Conservation (phyloP, 179 eudicot genomes). For the Spergularia azorica region DNA sequence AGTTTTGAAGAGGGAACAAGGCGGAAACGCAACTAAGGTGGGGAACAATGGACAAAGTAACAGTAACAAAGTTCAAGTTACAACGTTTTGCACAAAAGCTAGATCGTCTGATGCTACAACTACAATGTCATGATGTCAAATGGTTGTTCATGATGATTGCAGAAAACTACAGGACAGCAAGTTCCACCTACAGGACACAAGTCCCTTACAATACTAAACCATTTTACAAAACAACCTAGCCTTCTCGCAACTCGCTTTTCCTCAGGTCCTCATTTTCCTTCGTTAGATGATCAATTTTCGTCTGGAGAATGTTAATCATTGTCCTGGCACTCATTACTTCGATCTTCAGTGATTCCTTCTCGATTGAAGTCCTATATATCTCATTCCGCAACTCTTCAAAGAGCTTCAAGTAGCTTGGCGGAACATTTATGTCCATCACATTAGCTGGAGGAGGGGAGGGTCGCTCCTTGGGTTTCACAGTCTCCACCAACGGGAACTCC, state of each 20-base stretch:
- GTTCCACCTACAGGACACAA: conserved; percentile 14
- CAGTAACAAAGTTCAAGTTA: conserved; percentile 7
- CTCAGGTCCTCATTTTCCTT: conserved; percentile 69
- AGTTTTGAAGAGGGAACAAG: not conserved
- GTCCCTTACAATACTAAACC: not conserved
- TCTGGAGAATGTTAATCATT: conserved; percentile 90
- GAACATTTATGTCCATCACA: conserved; percentile 82
- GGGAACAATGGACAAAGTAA: conserved; percentile 15
- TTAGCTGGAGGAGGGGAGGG: conserved; percentile 40
- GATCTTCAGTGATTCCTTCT: conserved; percentile 89
- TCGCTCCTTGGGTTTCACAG: conserved; percentile 53
- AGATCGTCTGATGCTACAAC: conserved; percentile 22
- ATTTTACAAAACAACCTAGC: conserved; percentile 20
- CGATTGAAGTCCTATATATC: conserved; percentile 85
- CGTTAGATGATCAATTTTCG: conserved; percentile 62
- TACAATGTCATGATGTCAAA: conserved; percentile 17
- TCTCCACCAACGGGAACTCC: conserved; percentile 66
- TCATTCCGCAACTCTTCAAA: conserved; percentile 80
- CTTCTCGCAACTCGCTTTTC: conserved; percentile 29
- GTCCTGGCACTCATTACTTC: conserved; percentile 98
- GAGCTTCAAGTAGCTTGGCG: conserved; percentile 90
- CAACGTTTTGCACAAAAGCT: conserved; percentile 13
- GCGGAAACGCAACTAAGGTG: not conserved
- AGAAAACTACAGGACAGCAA: not conserved
- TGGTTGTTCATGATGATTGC: conserved; percentile 21